A percentile compares a stretch with the other conserved stretches of the same genome.
Conservation (phyloP, 345 rosid genomes). For the Mercurialis annua region DNA sequence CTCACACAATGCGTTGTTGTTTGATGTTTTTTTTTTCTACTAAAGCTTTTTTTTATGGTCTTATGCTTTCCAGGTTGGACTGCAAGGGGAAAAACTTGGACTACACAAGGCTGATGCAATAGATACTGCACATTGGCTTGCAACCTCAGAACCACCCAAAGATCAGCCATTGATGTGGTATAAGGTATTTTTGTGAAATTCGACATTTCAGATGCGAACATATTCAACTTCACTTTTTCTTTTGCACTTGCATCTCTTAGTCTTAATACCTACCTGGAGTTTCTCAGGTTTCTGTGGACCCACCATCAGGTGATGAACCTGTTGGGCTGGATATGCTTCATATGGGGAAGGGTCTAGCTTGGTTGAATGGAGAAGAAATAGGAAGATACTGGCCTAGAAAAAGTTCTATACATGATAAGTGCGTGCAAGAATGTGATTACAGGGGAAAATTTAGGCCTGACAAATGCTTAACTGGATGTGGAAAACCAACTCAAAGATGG, state of each 20-base stretch:
- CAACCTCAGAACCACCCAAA: conserved; percentile 62
- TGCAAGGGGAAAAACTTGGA: conserved; percentile 73
- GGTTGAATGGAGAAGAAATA: conserved; percentile 97
- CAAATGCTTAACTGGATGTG: conserved; percentile 86
- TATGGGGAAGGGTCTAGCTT: conserved; percentile 96
- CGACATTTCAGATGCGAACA: conserved; percentile 1
- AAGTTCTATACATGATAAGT: conserved; percentile 42
- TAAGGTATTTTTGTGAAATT: conserved; percentile 46
- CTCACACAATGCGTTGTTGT: not conserved
- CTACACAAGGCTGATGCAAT: conserved; percentile 53
- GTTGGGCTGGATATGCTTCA: conserved; percentile 80
- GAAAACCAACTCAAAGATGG: conserved; percentile 95
- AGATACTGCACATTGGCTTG: conserved; percentile 53
- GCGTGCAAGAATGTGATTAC: conserved; percentile 70
- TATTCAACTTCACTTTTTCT: not conserved
- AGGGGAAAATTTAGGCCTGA: conserved; percentile 73
- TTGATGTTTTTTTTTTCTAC: not conserved
- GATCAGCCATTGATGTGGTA: conserved; percentile 86
- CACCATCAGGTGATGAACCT: conserved; percentile 83
- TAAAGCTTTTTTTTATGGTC: conserved; percentile 1
- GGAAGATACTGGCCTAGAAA: conserved; percentile 85
- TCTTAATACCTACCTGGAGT: conserved; percentile 10
- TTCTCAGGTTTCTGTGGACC: conserved; percentile 60
- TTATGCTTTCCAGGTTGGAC: conserved; percentile 53
- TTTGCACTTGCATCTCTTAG: not conserved